Evolutionary conservation across 345 rosid species (phyloP).

Genomic region (Cardamine chenopodiifolia): DNA sequence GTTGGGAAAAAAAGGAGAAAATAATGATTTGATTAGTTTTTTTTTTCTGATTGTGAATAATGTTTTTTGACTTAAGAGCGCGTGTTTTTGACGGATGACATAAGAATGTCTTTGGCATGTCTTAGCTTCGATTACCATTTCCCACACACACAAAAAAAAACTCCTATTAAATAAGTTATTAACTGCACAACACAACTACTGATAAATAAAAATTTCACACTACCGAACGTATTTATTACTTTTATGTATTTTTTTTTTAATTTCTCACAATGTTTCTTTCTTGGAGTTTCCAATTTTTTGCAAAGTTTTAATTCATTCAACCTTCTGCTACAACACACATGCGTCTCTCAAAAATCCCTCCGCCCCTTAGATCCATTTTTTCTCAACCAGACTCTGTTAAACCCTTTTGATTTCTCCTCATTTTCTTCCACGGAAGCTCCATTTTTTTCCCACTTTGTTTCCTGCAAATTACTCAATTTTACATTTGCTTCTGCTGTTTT

Average conservation of each 20-base stretch:
- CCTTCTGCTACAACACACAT: conserved; percentile 35
- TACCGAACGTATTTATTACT: conserved; percentile 28
- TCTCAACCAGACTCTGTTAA: conserved; percentile 22
- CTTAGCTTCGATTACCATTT: conserved; percentile 4
- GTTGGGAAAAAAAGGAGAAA: not conserved
- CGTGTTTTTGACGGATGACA: conserved; percentile 41
- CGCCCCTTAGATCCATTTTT: conserved; percentile 51
- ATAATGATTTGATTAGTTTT: not conserved
- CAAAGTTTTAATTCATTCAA: conserved; percentile 26
- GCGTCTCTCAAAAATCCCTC: conserved; percentile 40
- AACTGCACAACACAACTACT: conserved; percentile 2
- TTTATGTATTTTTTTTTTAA: not conserved
- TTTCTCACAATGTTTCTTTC: not conserved
- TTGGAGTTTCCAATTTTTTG: conserved; percentile 30
- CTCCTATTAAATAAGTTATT: conserved; percentile 4
- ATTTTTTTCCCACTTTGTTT: conserved; percentile 15
- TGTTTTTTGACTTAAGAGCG: conserved; percentile 2
- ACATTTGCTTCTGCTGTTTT: conserved; percentile 28
- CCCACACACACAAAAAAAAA: not conserved
- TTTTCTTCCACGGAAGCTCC: conserved; percentile 6
- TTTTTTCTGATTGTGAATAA: not conserved
- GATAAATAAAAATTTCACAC: not conserved
- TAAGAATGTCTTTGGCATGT: conserved; percentile 49
- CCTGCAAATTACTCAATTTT: conserved; percentile 23
- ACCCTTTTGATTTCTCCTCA: conserved; percentile 48